Evolutionary conservation across 768 basidiomycete species (phyloP).

Genomic region (Termitomyces sp.): DNA sequence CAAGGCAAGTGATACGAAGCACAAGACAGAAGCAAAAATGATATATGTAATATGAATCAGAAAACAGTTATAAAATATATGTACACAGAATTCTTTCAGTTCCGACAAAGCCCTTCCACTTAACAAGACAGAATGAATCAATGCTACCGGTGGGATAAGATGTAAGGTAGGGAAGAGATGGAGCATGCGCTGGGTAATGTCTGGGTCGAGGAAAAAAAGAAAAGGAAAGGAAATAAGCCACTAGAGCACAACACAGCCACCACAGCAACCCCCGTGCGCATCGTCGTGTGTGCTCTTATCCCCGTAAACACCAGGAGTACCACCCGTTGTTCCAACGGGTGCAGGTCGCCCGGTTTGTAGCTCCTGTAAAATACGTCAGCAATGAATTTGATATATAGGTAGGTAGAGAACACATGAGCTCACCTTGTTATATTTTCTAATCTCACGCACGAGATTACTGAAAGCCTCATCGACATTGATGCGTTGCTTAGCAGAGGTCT

Average conservation of each 20-base stretch:
- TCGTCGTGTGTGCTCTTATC: constrained; percentile 48
- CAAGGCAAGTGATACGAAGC: too few relatives aligned
- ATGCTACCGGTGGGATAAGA: background rate
- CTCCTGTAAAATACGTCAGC: constrained; percentile 41
- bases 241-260: constrained; percentile 63
- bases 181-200: constrained; percentile 16
- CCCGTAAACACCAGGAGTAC: constrained; percentile 46
- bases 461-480: constrained; percentile 98
- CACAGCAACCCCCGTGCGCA: constrained; percentile 59
- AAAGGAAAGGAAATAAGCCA: constrained; percentile 8
- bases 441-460: constrained; percentile 88
- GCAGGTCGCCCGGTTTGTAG: constrained; percentile 75
- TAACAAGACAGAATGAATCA: constrained; percentile 11
- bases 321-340: constrained; percentile 40
- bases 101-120: constrained; percentile 14
- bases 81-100: constrained; percentile 15
- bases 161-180: constrained; percentile 20
- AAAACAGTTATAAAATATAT: constrained; percentile 12
- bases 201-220: too few relatives aligned
- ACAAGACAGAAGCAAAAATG: background rate
- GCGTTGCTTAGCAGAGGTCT: constrained; percentile 94
- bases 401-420: constrained; percentile 11
- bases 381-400: background rate
- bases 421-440: constrained; percentile 92
- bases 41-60: background rate